phyloP scores from a whole-genome alignment of 257 asterid genomes.

The Henckelia pumila region DNA sequence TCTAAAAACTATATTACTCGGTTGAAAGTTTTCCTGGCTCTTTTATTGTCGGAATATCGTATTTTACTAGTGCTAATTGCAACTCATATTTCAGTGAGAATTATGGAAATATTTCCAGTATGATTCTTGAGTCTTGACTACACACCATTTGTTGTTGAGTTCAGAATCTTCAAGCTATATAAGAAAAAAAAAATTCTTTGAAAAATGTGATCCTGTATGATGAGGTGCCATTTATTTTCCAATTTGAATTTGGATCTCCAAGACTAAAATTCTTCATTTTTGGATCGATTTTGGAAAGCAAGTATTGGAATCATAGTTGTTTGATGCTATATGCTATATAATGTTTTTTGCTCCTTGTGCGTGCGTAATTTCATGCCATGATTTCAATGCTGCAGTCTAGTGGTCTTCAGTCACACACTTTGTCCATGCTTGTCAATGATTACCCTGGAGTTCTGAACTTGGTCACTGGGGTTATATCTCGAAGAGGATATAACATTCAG shows the following conservation, averaged over 20 bases:
- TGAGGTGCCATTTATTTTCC: constrained; percentile 3
- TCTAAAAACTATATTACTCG: constrained; percentile 12
- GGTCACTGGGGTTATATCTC: constrained; percentile 80
- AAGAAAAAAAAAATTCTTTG: no score
- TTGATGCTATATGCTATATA: no score
- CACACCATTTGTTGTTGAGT: background rate
- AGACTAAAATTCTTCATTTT: constrained; percentile 8
- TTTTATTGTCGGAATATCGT: constrained; percentile 22
- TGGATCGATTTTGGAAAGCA: constrained; percentile 1
- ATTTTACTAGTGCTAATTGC: constrained; percentile 14
- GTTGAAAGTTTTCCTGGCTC: constrained; percentile 10
- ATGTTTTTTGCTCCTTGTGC: background rate
- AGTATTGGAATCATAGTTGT: background rate
- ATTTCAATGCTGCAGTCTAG: constrained; percentile 54
- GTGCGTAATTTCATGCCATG: constrained; percentile 11
- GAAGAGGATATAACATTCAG: constrained; percentile 84
- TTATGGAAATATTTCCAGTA: constrained; percentile 1
- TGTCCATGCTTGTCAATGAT: constrained; percentile 69
- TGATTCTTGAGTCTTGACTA: background rate
- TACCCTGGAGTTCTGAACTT: constrained; percentile 80
- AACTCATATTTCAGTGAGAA: constrained; percentile 20
- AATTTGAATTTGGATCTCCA: background rate
- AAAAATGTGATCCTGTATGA: constrained; percentile 4
- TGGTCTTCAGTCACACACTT: constrained; percentile 77
- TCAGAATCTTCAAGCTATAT: background rate